phyloP scores from a whole-genome alignment of 148 eudicot species.

The Linanthus parryae region DNA sequence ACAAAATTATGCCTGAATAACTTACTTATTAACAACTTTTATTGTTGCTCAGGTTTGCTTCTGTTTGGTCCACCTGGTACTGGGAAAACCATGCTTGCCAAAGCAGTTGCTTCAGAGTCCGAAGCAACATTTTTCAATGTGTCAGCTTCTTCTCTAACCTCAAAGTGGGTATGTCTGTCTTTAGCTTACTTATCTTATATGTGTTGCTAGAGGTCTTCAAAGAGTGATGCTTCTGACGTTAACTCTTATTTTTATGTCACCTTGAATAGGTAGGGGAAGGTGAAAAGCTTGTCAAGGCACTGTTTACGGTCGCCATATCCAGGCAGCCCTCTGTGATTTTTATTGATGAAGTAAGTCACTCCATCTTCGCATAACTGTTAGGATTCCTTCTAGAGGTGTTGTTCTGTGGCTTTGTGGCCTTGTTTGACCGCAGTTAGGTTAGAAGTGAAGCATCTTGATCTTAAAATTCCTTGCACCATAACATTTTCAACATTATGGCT shows the following conservation, averaged over 20 bases:
- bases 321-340: slow-evolving; percentile 96
- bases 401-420: no score
- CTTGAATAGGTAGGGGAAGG: slow-evolving; percentile 88
- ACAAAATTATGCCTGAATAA: not conserved
- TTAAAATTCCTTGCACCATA: no score
- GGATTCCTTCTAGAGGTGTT: no score
- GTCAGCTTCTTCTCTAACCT: slow-evolving; percentile 93
- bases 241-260: slow-evolving; percentile 10
- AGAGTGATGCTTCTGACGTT: slow-evolving; percentile 7
- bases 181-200: not conserved
- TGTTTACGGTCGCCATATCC: slow-evolving; percentile 79
- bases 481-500: no score
- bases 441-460: no score
- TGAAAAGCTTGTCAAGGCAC: slow-evolving; percentile 96
- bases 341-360: slow-evolving; percentile 80
- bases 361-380: no score
- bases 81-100: slow-evolving; percentile 98
- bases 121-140: slow-evolving; percentile 90
- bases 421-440: no score
- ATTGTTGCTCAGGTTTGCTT: slow-evolving; percentile 60
- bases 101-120: slow-evolving; percentile 99
- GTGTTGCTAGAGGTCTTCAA: slow-evolving; percentile 1
- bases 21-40: not conserved
- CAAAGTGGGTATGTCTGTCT: slow-evolving; percentile 62
- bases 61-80: slow-evolving; percentile 99